Conservation (phyloP, 2,329 filamentous ascomycete genomes). For the Penicillium hordei region DNA sequence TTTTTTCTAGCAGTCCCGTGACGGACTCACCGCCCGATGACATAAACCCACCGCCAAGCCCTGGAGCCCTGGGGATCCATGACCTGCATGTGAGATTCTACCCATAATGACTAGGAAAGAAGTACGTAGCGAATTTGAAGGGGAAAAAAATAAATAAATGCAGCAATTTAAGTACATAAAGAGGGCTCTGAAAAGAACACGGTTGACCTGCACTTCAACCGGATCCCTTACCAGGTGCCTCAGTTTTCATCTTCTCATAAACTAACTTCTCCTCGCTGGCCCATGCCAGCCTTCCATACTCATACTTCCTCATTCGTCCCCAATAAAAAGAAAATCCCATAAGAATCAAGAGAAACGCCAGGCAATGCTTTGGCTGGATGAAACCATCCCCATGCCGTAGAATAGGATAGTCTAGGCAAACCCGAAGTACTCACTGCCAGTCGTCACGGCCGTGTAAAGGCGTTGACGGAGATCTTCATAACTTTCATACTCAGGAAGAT, state of each 20-base stretch:
- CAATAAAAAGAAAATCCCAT: conserved; percentile 22
- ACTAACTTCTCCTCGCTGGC: conserved; percentile 1
- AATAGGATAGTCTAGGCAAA: conserved; percentile 67
- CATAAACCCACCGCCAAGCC: not conserved
- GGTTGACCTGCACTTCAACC: conserved; percentile 47
- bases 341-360: conserved; percentile 34
- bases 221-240: conserved; percentile 7
- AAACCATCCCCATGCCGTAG: conserved; percentile 17
- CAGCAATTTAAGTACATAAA: conserved; percentile 27
- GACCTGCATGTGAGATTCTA: not conserved
- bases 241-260: conserved; percentile 20
- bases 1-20: conserved; percentile 25
- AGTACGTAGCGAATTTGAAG: not conserved
- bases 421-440: conserved; percentile 94
- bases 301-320: conserved; percentile 7
- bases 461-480: conserved; percentile 88
- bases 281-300: conserved; percentile 10
- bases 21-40: conserved; percentile 22
- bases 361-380: conserved; percentile 35
- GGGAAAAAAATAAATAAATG: conserved; percentile 11
- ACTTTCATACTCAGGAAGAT: conserved; percentile 95
- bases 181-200: conserved; percentile 8
- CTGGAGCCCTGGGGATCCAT: not conserved
- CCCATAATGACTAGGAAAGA: not conserved
- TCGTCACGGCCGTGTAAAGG: conserved; percentile 93